phyloP scores from a whole-genome alignment of 2,329 filamentous ascomycete species.

The Diaporthe sp. region DNA sequence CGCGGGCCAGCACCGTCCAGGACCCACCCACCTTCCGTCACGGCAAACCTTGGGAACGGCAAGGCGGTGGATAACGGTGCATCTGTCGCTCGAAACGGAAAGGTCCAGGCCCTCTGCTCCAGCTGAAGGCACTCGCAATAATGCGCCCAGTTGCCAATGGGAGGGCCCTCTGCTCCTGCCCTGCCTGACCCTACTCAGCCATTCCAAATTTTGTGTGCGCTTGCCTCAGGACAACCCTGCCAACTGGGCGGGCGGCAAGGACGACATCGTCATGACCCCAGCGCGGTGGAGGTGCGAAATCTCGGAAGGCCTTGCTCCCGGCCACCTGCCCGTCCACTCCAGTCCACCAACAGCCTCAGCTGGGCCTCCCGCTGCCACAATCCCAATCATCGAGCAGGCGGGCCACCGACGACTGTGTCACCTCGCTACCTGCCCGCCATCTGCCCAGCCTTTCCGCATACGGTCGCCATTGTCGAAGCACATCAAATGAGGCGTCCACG shows the following conservation, averaged over 20 bases:
- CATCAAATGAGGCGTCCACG: slow-evolving; percentile 34
- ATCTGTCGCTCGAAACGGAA: slow-evolving; percentile 33
- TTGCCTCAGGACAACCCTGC: slow-evolving; percentile 15
- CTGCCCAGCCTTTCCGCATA: slow-evolving; percentile 18
- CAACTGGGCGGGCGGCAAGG: slow-evolving; percentile 1
- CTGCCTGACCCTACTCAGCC: slow-evolving; percentile 1
- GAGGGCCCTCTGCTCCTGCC: slow-evolving; percentile 13
- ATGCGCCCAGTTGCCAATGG: slow-evolving; percentile 7
- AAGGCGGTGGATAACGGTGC: slow-evolving; percentile 25
- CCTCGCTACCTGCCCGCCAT: slow-evolving; percentile 12
- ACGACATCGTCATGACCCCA: slow-evolving; percentile 31
- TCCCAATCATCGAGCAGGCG: neutral
- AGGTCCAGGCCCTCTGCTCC: slow-evolving; percentile 29
- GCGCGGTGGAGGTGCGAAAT: slow-evolving; percentile 29
- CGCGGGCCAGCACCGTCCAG: slow-evolving; percentile 3
- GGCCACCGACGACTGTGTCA: slow-evolving; percentile 22
- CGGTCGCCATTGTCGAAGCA: slow-evolving; percentile 33
- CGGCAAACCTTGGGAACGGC: slow-evolving; percentile 2
- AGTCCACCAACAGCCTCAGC: slow-evolving; percentile 21
- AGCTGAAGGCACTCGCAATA: slow-evolving; percentile 34
- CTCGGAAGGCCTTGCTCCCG: slow-evolving; percentile 28
- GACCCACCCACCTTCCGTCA: slow-evolving; percentile 24
- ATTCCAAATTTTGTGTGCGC: slow-evolving; percentile 31
- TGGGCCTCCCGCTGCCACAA: slow-evolving; percentile 16
- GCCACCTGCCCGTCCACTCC: slow-evolving; percentile 19